Evolutionary conservation across 2,329 filamentous ascomycete genomes (phyloP).

Genomic region (Curvularia hawaiiensis): DNA sequence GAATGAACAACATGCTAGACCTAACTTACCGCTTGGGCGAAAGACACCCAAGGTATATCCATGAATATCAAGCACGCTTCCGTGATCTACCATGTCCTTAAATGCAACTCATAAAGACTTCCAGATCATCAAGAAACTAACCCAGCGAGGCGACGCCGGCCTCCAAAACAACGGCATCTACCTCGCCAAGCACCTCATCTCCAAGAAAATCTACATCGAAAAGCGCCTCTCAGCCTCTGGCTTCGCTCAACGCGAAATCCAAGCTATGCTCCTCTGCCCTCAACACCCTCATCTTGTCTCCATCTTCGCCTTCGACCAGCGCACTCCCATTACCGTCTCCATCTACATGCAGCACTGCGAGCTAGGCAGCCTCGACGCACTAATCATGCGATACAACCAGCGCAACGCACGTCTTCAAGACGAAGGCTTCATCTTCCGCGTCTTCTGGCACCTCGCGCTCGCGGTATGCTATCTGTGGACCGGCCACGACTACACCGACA

Average conservation of each 20-base stretch:
- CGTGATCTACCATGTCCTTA: not conserved
- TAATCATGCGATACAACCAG: constrained; percentile 7
- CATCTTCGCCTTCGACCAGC: not conserved
- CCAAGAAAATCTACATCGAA: not conserved
- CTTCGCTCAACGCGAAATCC: not conserved
- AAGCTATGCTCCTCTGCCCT: not conserved
- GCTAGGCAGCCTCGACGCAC: constrained; percentile 18
- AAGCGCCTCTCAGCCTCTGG: not conserved
- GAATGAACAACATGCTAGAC: not conserved
- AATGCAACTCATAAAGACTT: not conserved
- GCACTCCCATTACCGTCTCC: not conserved
- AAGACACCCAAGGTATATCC: not conserved
- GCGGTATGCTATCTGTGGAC: constrained; percentile 20
- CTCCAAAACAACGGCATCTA: constrained; percentile 1
- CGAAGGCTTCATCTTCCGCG: constrained; percentile 24
- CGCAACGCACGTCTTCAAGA: not conserved
- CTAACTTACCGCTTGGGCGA: no score
- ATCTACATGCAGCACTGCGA: constrained; percentile 25
- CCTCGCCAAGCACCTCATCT: not conserved
- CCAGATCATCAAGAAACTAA: not conserved
- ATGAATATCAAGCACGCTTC: not conserved
- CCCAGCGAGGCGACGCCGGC: not conserved
- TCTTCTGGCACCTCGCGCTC: constrained; percentile 17
- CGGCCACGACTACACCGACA: constrained; percentile 6
- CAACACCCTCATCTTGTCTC: not conserved